Conservation (phyloP, 2,329 filamentous ascomycete genomes). For the Trichoderma semiorbis region DNA sequence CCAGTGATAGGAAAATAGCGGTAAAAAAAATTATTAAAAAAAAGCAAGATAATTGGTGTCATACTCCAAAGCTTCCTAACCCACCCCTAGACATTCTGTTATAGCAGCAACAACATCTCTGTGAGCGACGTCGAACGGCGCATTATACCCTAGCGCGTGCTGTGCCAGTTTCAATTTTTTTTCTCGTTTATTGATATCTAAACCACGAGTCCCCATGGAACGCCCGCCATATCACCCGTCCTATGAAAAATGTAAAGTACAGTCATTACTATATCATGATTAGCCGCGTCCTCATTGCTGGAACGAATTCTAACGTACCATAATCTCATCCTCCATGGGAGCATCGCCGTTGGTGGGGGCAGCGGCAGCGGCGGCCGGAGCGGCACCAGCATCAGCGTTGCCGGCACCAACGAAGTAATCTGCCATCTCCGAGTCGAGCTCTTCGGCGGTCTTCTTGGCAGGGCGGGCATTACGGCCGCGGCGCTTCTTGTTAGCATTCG, state of each 20-base stretch:
- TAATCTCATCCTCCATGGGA: slow-evolving; percentile 65
- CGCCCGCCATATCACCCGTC: background rate
- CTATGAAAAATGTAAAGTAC: background rate
- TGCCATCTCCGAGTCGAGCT: slow-evolving; percentile 95
- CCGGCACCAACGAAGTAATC: slow-evolving; percentile 73
- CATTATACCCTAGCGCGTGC: background rate
- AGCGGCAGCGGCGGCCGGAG: slow-evolving; percentile 44
- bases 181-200: slow-evolving; percentile 22
- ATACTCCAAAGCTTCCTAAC: background rate
- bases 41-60: background rate
- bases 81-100: background rate
- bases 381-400: slow-evolving; percentile 45
- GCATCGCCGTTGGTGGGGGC: slow-evolving; percentile 52
- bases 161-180: slow-evolving; percentile 2
- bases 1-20: background rate
- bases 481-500: slow-evolving; percentile 51
- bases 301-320: slow-evolving; percentile 32
- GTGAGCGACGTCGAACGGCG: background rate
- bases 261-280: slow-evolving; percentile 3
- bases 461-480: slow-evolving; percentile 60
- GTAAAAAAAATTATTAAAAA: background rate
- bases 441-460: slow-evolving; percentile 85
- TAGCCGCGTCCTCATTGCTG: background rate
- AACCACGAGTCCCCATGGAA: slow-evolving; percentile 23
- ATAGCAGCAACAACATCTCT: background rate